These are phyloP conservation scores for Glonium stellatum DNA, from an alignment of 495 filamentous ascomycete species.

Conservation along the genomic window DNA sequence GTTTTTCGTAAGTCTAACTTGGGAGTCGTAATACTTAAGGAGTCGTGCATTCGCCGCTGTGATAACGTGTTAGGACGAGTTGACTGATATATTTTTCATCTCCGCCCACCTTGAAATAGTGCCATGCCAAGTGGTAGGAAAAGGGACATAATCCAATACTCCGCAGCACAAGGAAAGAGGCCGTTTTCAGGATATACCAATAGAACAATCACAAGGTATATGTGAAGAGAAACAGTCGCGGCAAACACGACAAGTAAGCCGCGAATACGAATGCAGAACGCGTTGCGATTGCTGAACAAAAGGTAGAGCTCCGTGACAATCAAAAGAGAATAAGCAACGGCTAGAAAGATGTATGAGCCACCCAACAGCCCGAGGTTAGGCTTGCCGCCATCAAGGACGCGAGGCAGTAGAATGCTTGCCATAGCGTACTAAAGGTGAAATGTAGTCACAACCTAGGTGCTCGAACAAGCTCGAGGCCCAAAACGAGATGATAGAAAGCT, in stretches of 20 bases:
- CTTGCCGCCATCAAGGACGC: constrained; percentile 18
- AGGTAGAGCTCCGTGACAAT: constrained; percentile 48
- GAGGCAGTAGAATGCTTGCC: neutral
- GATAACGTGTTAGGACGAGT: neutral
- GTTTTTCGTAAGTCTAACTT: constrained; percentile 16
- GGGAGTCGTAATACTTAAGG: constrained; percentile 26
- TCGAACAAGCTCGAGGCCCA: no score
- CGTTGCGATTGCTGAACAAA: constrained; percentile 49
- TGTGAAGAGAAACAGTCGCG: constrained; percentile 54
- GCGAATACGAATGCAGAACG: constrained; percentile 57
- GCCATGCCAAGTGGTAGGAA: constrained; percentile 65
- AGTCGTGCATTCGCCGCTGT: constrained; percentile 32
- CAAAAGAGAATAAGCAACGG: constrained; percentile 49
- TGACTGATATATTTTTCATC: neutral
- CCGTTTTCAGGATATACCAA: constrained; percentile 55
- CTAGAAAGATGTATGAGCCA: constrained; percentile 41
- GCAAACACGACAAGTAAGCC: constrained; percentile 52
- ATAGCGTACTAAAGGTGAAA: neutral
- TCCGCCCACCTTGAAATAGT: constrained; percentile 53
- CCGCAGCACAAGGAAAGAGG: constrained; percentile 48
- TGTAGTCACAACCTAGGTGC: no score
- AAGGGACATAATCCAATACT: constrained; percentile 71
- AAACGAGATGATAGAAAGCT: no score
- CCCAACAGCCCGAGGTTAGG: constrained; percentile 40
- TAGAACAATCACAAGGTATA: constrained; percentile 56